Base-by-base conservation (phyloP, 148 eudicot genomes). In the Vaccinium vitisidaea region DNA sequence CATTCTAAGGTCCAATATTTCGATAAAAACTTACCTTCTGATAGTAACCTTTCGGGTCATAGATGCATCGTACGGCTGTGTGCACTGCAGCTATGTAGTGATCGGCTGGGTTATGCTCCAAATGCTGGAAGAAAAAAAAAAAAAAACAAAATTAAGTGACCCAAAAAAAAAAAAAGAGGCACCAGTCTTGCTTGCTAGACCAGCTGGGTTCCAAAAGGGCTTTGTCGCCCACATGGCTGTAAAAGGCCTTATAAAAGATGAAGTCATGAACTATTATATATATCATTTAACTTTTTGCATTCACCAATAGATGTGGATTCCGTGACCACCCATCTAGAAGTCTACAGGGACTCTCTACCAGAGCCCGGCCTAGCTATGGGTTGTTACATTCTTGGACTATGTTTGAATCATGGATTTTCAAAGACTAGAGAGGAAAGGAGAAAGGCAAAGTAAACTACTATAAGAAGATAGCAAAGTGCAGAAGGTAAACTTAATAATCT, bases 61-160 rank as follows among this genome's bases (percentile, higher is more conserved):
- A 85, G 84, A 95, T 88, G 95, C 96, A 93, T 80, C 88, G 82
- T 48, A 95, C 90, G 53, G 98, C 87, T 6, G 90, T 85, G 50
- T 87, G 88, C 54, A 94, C 80, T 27, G 94, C 89, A 25, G 84
- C 79, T 49, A 91, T 84, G 85, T 89, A 89, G 70, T 90, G 89
- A 82, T 88, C 84, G 46, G 83, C 89, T 9, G 86, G 75, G 19
- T 90, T 86, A 5, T 84, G 88, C 30, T 18, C 80, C 88, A 93
- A 85, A 81, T 89, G 86, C 95, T 91, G 91, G 25, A 23, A 65
- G 14, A 0, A 61, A 36, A 2, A 36, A 36, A 36, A 2, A 36
- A 2, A 36, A 36, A 2, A 65, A 58, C 21, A 1, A 58, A 15
- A 55, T 21, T 10, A 58, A 21, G 56, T 19, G 11, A 39, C 19